These are phyloP conservation scores for Penicillium verhagenii DNA, from an alignment of 495 filamentous ascomycete genomes.

Conservation along the genomic window DNA sequence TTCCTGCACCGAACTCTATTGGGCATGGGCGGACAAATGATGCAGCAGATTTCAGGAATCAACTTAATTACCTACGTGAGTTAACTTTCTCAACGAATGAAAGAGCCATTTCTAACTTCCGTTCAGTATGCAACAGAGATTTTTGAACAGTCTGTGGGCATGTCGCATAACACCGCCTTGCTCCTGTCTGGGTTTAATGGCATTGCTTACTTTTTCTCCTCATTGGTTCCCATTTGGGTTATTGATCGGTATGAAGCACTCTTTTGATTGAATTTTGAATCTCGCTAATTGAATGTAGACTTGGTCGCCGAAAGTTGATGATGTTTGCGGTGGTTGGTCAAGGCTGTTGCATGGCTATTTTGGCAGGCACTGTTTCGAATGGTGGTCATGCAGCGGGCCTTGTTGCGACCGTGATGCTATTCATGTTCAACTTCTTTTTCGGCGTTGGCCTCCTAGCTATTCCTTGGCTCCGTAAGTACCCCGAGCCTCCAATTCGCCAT, in stretches of 20 bases:
- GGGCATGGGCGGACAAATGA: constrained; percentile 42
- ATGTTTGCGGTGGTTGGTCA: constrained; percentile 53
- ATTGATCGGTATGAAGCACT: constrained; percentile 40
- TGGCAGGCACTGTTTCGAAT: constrained; percentile 32
- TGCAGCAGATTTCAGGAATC: constrained; percentile 48
- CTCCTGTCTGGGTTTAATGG: constrained; percentile 49
- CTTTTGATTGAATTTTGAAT: not conserved
- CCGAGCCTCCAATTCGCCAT: not conserved
- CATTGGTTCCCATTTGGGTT: constrained; percentile 48
- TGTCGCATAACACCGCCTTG: constrained; percentile 40
- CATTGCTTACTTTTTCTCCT: constrained; percentile 47
- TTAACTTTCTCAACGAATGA: not conserved
- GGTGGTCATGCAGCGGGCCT: constrained; percentile 29
- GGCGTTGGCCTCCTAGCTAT: constrained; percentile 33
- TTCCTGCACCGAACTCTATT: constrained; percentile 34
- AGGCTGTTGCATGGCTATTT: constrained; percentile 43
- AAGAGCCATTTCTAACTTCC: not conserved
- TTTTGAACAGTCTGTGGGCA: constrained; percentile 36
- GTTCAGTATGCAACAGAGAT: constrained; percentile 35
- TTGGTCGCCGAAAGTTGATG: constrained; percentile 47
- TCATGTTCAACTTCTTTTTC: constrained; percentile 41
- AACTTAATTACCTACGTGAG: constrained; percentile 44
- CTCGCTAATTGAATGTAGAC: constrained; percentile 20
- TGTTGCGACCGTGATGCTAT: constrained; percentile 35
- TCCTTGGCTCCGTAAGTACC: constrained; percentile 34